Evolutionary conservation across 1,139 yeast species (phyloP), one percentile per base, ranked within the genome.

Genomic region (Geotrichum restrictum): DNA sequence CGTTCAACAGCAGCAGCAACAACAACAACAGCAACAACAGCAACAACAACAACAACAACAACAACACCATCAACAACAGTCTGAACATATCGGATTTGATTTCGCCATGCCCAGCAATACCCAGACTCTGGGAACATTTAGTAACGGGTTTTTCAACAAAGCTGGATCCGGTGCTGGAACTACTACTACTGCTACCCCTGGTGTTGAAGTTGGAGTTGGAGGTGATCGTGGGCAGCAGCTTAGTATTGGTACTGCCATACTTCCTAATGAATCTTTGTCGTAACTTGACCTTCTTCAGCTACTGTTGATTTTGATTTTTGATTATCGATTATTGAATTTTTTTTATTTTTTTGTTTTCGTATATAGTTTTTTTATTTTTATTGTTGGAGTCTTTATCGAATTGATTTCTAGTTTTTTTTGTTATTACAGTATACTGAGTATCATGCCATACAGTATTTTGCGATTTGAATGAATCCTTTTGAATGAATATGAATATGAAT

Each of bases 1-100:
- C 37, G 38, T 18, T 39, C 39, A 36, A 41, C 53, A 7, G 33
- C 52, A 14, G 47, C 49, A 21, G 44, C 54, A 21, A 32, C 49
- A 44, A n/a, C n/a, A n/a, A n/a, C n/a, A n/a, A n/a, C n/a, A n/a
- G n/a, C 39, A 36, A 41, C 53, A 7, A 27, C 52, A 14, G 47
- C 49, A 21, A 40, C 39, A 36, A 41, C 53, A 7, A 27, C 52
- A 14, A 45, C 49, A 21, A 40, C 39, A 36, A 41, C 53, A 7
- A 27, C 52, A 14, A 45, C 49, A 21, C 40, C n/a, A n/a, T n/a
- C n/a, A n/a, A n/a, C n/a, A n/a, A 21, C 16, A 22, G 36, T 24
- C 39, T 44, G 34, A 42, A 18, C 18, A 36, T 45, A 24, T n/a
- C 10, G 42, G 31, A 29, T 36, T 47, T 38, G 44, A 38, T 33